A percentile compares a stretch with the other conserved stretches of the same genome.
phyloP scores from a whole-genome alignment of 345 rosid genomes.

The Clarkia xantiana region DNA sequence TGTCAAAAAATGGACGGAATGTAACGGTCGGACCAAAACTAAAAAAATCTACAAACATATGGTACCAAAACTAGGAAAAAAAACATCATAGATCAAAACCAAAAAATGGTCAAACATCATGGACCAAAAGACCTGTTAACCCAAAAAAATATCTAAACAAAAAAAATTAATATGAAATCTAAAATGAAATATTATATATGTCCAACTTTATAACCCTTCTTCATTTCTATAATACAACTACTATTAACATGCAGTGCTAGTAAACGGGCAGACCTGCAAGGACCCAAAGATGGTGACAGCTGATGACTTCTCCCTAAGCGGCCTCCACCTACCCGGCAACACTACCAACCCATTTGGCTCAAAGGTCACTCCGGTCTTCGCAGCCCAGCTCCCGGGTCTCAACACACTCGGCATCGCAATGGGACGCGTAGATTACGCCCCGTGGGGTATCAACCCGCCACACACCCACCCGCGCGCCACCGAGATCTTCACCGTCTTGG shows the following conservation, averaged over 20 bases:
- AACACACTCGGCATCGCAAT: slow-evolving; percentile 15
- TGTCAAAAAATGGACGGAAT: too few relatives aligned
- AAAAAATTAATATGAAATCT: too few relatives aligned
- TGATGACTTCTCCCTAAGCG: slow-evolving; percentile 8
- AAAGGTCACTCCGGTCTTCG: slow-evolving; percentile 7
- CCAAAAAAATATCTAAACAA: too few relatives aligned
- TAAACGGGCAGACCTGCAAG: slow-evolving; percentile 9
- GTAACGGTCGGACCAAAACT: too few relatives aligned
- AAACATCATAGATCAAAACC: too few relatives aligned
- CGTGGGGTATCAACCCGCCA: slow-evolving; percentile 11
- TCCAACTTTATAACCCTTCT: too few relatives aligned
- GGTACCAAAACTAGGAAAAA: too few relatives aligned
- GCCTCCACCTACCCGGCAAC: slow-evolving; percentile 12
- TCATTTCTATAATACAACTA: too few relatives aligned
- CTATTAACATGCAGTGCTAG: slow-evolving; percentile 7
- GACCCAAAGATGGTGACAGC: slow-evolving; percentile 9
- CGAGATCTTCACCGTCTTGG: slow-evolving; percentile 10
- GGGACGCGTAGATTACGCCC: slow-evolving; percentile 10
- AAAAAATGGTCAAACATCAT: too few relatives aligned
- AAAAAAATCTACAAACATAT: too few relatives aligned
- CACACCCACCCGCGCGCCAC: slow-evolving; percentile 14
- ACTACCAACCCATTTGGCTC: slow-evolving; percentile 12
- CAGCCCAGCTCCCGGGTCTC: slow-evolving; percentile 10
- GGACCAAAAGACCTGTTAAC: too few relatives aligned
- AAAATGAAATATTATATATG: too few relatives aligned